phyloP scores from a whole-genome alignment of 805 yeast genomes.

The Blastobotrys muscicola region DNA sequence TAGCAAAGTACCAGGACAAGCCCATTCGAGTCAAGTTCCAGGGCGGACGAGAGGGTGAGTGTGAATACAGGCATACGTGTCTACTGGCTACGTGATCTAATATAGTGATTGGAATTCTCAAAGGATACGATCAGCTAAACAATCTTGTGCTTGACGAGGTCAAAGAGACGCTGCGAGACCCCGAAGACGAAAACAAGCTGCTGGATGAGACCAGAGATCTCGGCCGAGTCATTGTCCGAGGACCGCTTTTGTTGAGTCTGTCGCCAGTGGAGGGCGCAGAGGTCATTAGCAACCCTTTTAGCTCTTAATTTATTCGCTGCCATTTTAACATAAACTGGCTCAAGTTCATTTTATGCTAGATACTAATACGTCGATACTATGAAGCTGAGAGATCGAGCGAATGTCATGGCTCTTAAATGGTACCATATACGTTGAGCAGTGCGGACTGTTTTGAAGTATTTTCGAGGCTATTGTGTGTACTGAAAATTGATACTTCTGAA shows the following conservation, averaged over 20 bases:
- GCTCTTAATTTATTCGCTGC: no score
- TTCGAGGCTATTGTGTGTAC: no score
- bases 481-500: no score
- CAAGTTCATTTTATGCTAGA: no score
- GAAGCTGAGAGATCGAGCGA: no score
- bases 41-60: constrained; percentile 59
- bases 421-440: no score
- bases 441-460: no score
- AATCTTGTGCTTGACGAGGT: constrained; percentile 61
- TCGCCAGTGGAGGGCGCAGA: constrained; percentile 67
- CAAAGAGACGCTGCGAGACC: constrained; percentile 55
- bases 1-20: constrained; percentile 66
- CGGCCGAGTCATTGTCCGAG: constrained; percentile 78
- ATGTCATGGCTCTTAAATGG: no score
- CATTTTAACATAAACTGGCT: no score
- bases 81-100: background rate
- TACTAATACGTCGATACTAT: no score
- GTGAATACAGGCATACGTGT: background rate
- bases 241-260: constrained; percentile 62
- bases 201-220: constrained; percentile 54
- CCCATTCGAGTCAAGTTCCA: constrained; percentile 66
- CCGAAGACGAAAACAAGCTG: constrained; percentile 48
- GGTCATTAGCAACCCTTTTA: constrained; percentile 61
- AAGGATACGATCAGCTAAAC: constrained; percentile 94
- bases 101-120: constrained; percentile 58